Evolutionary conservation across 2,329 filamentous ascomycete species (phyloP), one percentile per base, ranked within the genome.

Genomic region (Nigrospora sphaerica): DNA sequence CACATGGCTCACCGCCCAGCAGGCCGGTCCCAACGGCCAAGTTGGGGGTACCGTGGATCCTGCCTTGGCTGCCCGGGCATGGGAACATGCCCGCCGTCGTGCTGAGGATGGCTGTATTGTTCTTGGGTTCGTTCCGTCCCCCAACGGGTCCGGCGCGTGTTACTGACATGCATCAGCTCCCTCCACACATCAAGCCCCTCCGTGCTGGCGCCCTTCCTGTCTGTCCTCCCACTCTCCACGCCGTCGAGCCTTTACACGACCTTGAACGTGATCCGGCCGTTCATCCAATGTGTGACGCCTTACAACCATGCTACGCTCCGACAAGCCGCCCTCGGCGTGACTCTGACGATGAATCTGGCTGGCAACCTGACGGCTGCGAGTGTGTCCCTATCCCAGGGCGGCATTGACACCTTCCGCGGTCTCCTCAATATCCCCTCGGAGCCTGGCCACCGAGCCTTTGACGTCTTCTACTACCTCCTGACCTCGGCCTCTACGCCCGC

Each of bases 401-500:
- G 93, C 16, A 86, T 98, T 49, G 88, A 98, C 62, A 93, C 90
- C 0, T 69, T 75, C 17, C 81, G 81, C 51, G 93, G 92, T 37
- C 73, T 98, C 12, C 72, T 96, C 14, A 82, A 86, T 47, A 81
- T 98, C 14, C 88, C 93, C 0, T 67, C 82, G 0, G 83, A 95
- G 60, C 61, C 81, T 7, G 93, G 93, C 12, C 89, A 89, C 65
- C 84, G 93, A 52, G 93, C 92, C 4, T 98, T 98, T 57, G 92
- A 98, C 61, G 93, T 95, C 42, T 97, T 98, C 62, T 97, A 98
- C 70, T 97, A 96, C 59, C 80, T 98, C 1, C 76, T 97, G 37
- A 95, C 91, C 0, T 90, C 87, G n/a, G 86, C 88, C 1, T 95
- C 93, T 0, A 93, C 88, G 1, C 82, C 86, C 4, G 85, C 89